Conservation (phyloP, 768 basidiomycete genomes). For the Multifurca ochricompacta region DNA sequence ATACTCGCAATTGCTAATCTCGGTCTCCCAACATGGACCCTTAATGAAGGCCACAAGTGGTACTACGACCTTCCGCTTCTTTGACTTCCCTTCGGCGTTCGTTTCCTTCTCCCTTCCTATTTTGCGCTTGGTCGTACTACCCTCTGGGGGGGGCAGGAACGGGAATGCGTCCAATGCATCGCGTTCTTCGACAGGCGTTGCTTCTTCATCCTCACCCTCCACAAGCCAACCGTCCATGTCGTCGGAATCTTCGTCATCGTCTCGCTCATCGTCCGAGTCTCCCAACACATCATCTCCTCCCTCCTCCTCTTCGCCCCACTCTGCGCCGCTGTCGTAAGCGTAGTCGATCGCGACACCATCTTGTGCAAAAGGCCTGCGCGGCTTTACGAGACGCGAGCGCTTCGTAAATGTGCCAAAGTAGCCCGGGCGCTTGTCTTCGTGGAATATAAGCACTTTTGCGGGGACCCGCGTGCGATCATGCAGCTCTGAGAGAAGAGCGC, state of each 20-base stretch:
- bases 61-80: conserved; percentile 70
- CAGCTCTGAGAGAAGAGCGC: conserved; percentile 54
- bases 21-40: conserved; percentile 76
- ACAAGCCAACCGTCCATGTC: conserved; percentile 77
- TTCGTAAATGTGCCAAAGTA: conserved; percentile 95
- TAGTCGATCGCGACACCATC: conserved; percentile 81
- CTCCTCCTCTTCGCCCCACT: conserved; percentile 87
- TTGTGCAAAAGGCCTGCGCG: conserved; percentile 73
- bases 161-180: conserved; percentile 28
- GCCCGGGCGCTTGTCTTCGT: conserved; percentile 79
- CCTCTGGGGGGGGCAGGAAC: conserved; percentile 30
- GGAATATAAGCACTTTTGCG: conserved; percentile 78
- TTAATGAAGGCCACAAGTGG: conserved; percentile 75
- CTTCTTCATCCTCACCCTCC: conserved; percentile 57
- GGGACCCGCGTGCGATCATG: conserved; percentile 54
- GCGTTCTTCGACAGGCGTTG: conserved; percentile 35
- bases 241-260: conserved; percentile 56
- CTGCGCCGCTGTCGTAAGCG: conserved; percentile 87
- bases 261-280: conserved; percentile 53
- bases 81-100: conserved; percentile 61
- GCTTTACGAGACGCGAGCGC: conserved; percentile 66
- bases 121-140: conserved; percentile 61
- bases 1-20: conserved; percentile 57
- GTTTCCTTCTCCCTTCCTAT: conserved; percentile 35
- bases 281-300: conserved; percentile 69